Evolutionary conservation across 768 basidiomycete species (phyloP).

Genomic region (Mycena sanguinolenta): DNA sequence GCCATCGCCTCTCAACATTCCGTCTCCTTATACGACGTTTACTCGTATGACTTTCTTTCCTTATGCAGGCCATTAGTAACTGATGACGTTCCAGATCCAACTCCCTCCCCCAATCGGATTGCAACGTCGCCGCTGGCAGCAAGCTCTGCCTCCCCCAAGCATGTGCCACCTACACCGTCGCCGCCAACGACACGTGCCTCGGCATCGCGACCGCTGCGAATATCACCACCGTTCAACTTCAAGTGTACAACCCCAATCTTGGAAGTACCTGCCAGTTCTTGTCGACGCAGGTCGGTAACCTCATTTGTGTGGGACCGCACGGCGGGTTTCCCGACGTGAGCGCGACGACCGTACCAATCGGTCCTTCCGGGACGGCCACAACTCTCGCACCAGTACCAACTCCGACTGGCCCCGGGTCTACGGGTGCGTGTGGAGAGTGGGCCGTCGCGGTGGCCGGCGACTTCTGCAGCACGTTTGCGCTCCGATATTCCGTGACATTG

Average conservation of each 20-base stretch:
- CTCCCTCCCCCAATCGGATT: constrained; percentile 31
- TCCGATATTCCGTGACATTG: constrained; percentile 32
- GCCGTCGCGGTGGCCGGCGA: too few species aligned
- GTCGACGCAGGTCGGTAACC: constrained; percentile 27
- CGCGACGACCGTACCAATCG: background rate
- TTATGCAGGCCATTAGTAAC: background rate
- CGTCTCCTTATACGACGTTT: too few species aligned
- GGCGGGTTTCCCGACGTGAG: constrained; percentile 38
- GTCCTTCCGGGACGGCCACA: constrained; percentile 37
- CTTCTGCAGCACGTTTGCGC: too few species aligned
- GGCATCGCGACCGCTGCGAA: constrained; percentile 17
- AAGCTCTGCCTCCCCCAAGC: constrained; percentile 38
- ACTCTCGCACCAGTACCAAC: background rate
- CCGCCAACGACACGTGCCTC: constrained; percentile 39
- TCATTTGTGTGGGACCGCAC: constrained; percentile 34
- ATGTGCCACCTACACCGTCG: constrained; percentile 36
- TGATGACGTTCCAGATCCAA: constrained; percentile 32
- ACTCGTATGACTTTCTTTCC: too few species aligned
- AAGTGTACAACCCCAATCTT: constrained; percentile 35
- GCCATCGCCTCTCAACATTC: background rate
- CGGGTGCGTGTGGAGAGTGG: too few species aligned
- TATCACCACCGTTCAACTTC: constrained; percentile 30
- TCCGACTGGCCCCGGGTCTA: too few species aligned
- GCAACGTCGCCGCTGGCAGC: constrained; percentile 28
- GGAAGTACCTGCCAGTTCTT: constrained; percentile 37